Conservation (phyloP, 345 rosid genomes). For the Geranium brycei region DNA sequence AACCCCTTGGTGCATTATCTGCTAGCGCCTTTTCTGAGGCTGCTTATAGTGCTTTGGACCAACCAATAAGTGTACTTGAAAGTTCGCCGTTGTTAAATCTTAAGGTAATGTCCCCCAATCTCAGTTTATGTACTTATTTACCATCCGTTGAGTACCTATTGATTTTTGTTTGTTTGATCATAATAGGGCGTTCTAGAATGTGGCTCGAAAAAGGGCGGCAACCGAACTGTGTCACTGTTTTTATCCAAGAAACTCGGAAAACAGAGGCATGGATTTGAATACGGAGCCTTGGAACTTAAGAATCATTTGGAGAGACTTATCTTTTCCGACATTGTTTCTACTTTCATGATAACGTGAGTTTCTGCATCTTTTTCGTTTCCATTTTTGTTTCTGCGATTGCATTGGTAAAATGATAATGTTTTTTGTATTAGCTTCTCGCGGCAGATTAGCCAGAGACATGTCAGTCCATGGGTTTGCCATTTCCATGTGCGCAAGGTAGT, state of each 20-base stretch:
- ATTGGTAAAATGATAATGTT: neutral
- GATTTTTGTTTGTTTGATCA: slow-evolving; percentile 14
- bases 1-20: slow-evolving; percentile 66
- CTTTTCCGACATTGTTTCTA: slow-evolving; percentile 66
- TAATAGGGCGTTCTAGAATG: slow-evolving; percentile 73
- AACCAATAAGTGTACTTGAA: slow-evolving; percentile 80
- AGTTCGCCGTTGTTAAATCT: slow-evolving; percentile 59
- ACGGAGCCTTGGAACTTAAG: slow-evolving; percentile 69
- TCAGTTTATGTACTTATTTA: neutral
- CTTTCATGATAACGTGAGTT: slow-evolving; percentile 60
- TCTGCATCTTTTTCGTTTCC: neutral
- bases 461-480: slow-evolving; percentile 82
- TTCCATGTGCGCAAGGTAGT: slow-evolving; percentile 67
- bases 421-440: slow-evolving; percentile 45
- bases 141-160: neutral
- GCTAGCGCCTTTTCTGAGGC: slow-evolving; percentile 90
- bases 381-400: neutral
- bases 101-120: slow-evolving; percentile 37
- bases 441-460: slow-evolving; percentile 15
- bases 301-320: slow-evolving; percentile 54
- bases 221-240: slow-evolving; percentile 53
- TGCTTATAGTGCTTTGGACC: slow-evolving; percentile 91
- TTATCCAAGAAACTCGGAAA: slow-evolving; percentile 62
- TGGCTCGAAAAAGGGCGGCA: slow-evolving; percentile 51
- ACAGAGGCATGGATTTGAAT: slow-evolving; percentile 68